phyloP scores from a whole-genome alignment of 768 basidiomycete species.

The Gymnopilus junonius region DNA sequence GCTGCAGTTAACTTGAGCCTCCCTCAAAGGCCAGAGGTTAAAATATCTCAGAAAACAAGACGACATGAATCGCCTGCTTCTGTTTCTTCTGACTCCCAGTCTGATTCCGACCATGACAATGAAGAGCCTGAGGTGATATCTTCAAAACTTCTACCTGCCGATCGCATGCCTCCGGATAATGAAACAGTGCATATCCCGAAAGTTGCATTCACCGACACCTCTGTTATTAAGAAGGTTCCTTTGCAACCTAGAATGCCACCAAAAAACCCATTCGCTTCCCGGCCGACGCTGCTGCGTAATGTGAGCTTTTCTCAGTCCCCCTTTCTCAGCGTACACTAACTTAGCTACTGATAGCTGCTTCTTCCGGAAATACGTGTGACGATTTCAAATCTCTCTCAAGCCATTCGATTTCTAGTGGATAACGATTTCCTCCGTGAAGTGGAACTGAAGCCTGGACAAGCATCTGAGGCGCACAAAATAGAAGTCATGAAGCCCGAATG shows the following conservation, averaged over 20 bases:
- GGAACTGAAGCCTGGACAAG: conserved; percentile 81
- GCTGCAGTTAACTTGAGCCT: no score
- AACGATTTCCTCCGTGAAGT: conserved; percentile 86
- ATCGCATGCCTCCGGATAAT: background rate
- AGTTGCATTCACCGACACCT: conserved; percentile 24
- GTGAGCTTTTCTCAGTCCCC: conserved; percentile 44
- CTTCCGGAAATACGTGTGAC: conserved; percentile 87
- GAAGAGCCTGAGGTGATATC: conserved; percentile 61
- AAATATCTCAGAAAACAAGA: conserved; percentile 8
- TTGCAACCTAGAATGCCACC: conserved; percentile 49
- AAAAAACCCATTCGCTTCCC: conserved; percentile 67
- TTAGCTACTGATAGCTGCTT: conserved; percentile 56
- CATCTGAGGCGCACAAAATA: conserved; percentile 58
- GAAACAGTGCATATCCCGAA: background rate
- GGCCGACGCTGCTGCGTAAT: conserved; percentile 77
- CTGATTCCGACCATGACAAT: conserved; percentile 28
- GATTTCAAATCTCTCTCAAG: conserved; percentile 90
- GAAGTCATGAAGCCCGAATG: conserved; percentile 48
- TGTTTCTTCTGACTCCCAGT: conserved; percentile 9
- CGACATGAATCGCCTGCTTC: background rate
- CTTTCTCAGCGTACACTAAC: conserved; percentile 10
- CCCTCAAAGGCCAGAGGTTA: background rate
- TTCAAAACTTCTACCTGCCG: conserved; percentile 43
- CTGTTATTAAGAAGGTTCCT: conserved; percentile 13
- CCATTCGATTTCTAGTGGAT: conserved; percentile 86